Conservation (phyloP, 1,139 yeast genomes). For the Komagataea norvegica region DNA sequence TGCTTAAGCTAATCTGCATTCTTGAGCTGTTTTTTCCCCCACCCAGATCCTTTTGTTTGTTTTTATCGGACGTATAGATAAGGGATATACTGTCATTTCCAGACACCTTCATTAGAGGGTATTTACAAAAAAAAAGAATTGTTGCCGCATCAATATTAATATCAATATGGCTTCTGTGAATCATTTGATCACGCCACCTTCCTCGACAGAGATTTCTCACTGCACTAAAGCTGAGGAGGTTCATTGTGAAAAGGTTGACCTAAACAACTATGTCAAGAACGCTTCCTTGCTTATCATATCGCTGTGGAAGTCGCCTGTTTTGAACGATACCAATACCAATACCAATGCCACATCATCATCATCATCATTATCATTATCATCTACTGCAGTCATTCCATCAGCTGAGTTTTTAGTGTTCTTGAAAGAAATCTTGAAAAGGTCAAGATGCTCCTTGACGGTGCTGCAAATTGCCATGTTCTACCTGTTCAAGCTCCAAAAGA, state of each 20-base stretch:
- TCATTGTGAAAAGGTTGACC: slow-evolving; percentile 3
- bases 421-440: slow-evolving; percentile 61
- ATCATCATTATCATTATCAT: not conserved
- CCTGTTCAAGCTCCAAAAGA: slow-evolving; percentile 42
- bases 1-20: slow-evolving; percentile 3
- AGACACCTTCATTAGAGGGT: no score
- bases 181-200: slow-evolving; percentile 21
- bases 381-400: slow-evolving; percentile 1
- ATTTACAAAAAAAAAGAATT: no score
- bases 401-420: slow-evolving; percentile 35
- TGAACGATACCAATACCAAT: slow-evolving; percentile 1
- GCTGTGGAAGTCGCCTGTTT: slow-evolving; percentile 17
- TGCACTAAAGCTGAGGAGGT: not conserved
- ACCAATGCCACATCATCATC: no score
- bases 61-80: no score
- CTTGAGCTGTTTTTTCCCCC: no score
- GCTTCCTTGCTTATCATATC: slow-evolving; percentile 15
- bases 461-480: slow-evolving; percentile 66
- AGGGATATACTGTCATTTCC: no score
- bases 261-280: slow-evolving; percentile 14
- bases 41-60: no score
- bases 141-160: no score
- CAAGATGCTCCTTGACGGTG: slow-evolving; percentile 60
- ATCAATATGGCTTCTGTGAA: no score
- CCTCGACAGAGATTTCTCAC: slow-evolving; percentile 9